These are phyloP conservation scores for Hanseniaspora taiwanica DNA, from an alignment of 805 yeast genomes.

Conservation along the genomic window DNA sequence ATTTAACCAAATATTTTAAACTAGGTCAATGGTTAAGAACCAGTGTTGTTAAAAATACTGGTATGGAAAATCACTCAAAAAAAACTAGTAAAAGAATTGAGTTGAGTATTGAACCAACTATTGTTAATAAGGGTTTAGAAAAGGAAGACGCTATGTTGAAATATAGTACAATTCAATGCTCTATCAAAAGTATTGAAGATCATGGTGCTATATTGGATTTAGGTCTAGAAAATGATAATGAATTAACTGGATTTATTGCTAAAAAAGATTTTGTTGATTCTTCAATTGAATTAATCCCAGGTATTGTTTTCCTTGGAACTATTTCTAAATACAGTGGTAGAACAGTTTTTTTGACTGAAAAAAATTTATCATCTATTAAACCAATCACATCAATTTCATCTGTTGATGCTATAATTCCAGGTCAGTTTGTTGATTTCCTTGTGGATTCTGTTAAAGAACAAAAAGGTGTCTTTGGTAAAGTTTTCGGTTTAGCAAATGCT, in stretches of 20 bases:
- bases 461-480: constrained; percentile 56
- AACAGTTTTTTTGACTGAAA: constrained; percentile 43
- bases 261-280: constrained; percentile 44
- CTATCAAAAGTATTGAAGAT: constrained; percentile 74
- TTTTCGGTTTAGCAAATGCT: constrained; percentile 63
- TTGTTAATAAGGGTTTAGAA: constrained; percentile 47
- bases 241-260: constrained; percentile 56
- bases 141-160: constrained; percentile 55
- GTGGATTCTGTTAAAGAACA: constrained; percentile 42
- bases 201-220: constrained; percentile 73
- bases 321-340: constrained; percentile 34
- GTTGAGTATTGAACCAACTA: constrained; percentile 59
- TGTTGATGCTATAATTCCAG: constrained; percentile 75
- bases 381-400: constrained; percentile 48
- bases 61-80: constrained; percentile 26
- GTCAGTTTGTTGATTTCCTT: constrained; percentile 63
- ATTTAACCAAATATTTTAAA: constrained; percentile 37
- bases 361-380: constrained; percentile 30
- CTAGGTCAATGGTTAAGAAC: constrained; percentile 86
- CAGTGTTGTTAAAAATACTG: constrained; percentile 43
- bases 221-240: constrained; percentile 35
- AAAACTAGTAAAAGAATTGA: constrained; percentile 43
- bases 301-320: constrained; percentile 57
- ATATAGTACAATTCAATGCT: constrained; percentile 51
- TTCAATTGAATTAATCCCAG: constrained; percentile 28